Evolutionary conservation across 108 stramenopile species (phyloP), one percentile per base, ranked within the genome.

Genomic region (Cyclostephanos invisitatus): DNA sequence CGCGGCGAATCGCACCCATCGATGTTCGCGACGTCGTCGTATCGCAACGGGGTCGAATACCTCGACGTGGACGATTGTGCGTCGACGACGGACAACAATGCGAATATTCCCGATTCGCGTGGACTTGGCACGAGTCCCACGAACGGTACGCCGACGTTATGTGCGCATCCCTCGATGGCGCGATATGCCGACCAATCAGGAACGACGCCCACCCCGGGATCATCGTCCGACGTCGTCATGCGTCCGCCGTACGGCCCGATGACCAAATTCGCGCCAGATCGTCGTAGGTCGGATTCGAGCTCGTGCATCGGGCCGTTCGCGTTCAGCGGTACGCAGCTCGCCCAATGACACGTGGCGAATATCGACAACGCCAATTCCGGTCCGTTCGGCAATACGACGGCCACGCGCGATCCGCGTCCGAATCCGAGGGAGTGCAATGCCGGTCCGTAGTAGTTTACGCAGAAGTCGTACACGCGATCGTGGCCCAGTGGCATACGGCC

Each of bases 341-440:
- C 83, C 81, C 82, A 87, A 7, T 83, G 73, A 15, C 64, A 40
- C 5, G 75, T 49, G 12, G 70, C 75, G 48, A 84, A 56, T n/a
- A 87, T 66, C 6, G 82, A 70, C 20, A 87, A 44, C 18, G 86
- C 86, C 11, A 87, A 38, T 64, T 80, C 82, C 6, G 84, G 84
- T 42, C 86, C 86, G 76, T 87, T 87, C 35, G 86, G 86, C 8
- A 87, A 40, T 0, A 84, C 78, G 7, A 87, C 47, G 4, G 84
- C 86, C 3, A 87, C 70, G 3, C 84, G 81, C 47, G 77, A 44
- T 4, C 79, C 82, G 14, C 75, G 60, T 35, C 86, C 84, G 54
- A 73, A 70, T 5, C 84, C 84, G 62, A 80, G 47, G 42, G 59
- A 59, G 58, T 84, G 84, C 12, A 87, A 55, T 6, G 49, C 44